Evolutionary conservation across 768 basidiomycete species (phyloP), one percentile per base, ranked within the genome.

Genomic region (Dioszegia aurantiaca): DNA sequence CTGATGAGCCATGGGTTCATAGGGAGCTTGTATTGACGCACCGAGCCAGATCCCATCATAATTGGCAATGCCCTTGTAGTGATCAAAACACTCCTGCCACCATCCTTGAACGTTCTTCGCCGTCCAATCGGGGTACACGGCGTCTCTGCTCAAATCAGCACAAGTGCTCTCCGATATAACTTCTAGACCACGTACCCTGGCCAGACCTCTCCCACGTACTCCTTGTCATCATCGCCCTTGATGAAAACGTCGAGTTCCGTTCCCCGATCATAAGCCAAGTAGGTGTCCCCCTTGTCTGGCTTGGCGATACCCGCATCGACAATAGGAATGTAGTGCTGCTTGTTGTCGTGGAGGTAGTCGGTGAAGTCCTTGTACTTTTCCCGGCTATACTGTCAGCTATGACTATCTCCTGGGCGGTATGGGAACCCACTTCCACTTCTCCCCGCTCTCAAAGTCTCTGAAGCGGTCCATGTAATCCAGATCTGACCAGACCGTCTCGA

Each of bases 121-220:
- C 82, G 86, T 85, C 74, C 83, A 85, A 23, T 87, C 86, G 16
- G 87, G 87, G 87, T 86, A 89, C 9, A 88, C 66, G 17, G 60
- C 59, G 4, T 53, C 26, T 27, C 51, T 53, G 26, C 28, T 11
- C 23, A 37, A 12, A 23, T 51, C 49, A 37, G 49, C 49, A 10
- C 3, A 3, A 33, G 4, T 30, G 27, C 24, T 39, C 28, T 27
- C 23, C 30, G 24, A 17, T 30, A 26, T 26, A 21, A 36, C n/a
- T 12, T 16, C 16, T n/a, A n/a, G n/a, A n/a, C n/a, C n/a, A n/a
- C n/a, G n/a, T 21, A 62, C 66, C 70, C 61, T 4, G 72, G 70
- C 72, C 72, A 74, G 2, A 74, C 87, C 68, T 85, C 81, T 11
- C 88, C 88, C 1, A 87, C 69, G 72, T 86, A 89, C 65, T 85